Percentiles rank a stretch among this genome's conserved stretches.
These are phyloP conservation scores for Nothophaeocryptopus gaeumannii DNA, from an alignment of 2,329 filamentous ascomycete genomes.

Conservation along the genomic window DNA sequence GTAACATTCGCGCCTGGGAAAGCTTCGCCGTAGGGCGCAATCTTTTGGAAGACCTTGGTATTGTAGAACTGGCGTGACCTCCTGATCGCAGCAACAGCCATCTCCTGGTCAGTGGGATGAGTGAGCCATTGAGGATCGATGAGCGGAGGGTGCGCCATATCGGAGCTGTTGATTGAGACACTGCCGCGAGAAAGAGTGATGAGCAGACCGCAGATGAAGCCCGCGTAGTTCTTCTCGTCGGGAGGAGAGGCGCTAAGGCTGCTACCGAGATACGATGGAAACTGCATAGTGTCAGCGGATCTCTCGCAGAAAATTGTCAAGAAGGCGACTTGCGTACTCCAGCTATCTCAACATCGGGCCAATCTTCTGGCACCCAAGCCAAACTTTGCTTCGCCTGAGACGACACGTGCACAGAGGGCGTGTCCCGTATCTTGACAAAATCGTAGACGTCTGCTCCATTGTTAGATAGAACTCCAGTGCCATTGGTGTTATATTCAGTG, in stretches of 20 bases:
- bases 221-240: conserved; percentile 33
- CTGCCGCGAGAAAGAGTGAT: conserved; percentile 37
- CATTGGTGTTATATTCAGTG: conserved; percentile 12
- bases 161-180: conserved; percentile 32
- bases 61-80: conserved; percentile 32
- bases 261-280: not conserved
- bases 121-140: conserved; percentile 40
- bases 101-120: conserved; percentile 30
- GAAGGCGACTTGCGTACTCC: conserved; percentile 11
- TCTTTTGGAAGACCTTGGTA: conserved; percentile 24
- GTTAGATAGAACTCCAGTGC: conserved; percentile 16
- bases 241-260: not conserved
- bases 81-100: conserved; percentile 35
- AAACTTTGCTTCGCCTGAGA: conserved; percentile 2
- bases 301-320: conserved; percentile 1
- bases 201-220: conserved; percentile 31
- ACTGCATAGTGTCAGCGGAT: conserved; percentile 9
- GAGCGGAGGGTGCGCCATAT: conserved; percentile 29
- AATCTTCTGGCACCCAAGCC: conserved; percentile 31
- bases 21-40: conserved; percentile 21
- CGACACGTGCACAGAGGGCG: conserved; percentile 27
- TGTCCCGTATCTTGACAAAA: conserved; percentile 11
- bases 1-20: conserved; percentile 17
- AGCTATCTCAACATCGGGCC: conserved; percentile 33
- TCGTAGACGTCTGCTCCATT: not conserved